These are phyloP conservation scores for Lactarius akahatsu DNA, from an alignment of 768 basidiomycete species.

Conservation along the genomic window DNA sequence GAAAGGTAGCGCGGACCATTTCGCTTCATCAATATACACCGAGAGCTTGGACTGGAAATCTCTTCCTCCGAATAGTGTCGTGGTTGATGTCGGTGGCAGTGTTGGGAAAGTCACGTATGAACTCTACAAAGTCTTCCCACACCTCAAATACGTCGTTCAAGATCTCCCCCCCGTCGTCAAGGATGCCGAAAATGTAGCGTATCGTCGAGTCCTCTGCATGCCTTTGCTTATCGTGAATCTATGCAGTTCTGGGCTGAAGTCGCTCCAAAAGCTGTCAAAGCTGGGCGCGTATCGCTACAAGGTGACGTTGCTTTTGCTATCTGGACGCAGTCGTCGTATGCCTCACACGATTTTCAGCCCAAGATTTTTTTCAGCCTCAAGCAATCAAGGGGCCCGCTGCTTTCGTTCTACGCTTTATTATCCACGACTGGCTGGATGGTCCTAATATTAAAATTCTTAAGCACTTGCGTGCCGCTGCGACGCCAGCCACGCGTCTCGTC, in stretches of 20 bases:
- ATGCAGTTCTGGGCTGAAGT: slow-evolving; percentile 15
- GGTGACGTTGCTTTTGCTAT: slow-evolving; percentile 1
- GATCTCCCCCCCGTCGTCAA: slow-evolving; percentile 29
- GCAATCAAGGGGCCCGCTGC: slow-evolving; percentile 30
- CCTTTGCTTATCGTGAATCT: not conserved
- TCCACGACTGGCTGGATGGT: slow-evolving; percentile 34
- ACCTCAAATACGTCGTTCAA: slow-evolving; percentile 41
- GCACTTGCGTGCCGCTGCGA: slow-evolving; percentile 30
- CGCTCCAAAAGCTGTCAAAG: slow-evolving; percentile 2
- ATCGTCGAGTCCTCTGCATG: not conserved
- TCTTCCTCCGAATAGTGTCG: slow-evolving; percentile 33
- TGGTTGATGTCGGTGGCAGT: slow-evolving; percentile 45
- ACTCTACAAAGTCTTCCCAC: slow-evolving; percentile 38
- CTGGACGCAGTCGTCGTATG: not conserved
- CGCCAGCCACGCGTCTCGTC: slow-evolving; percentile 29
- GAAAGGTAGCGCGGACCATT: slow-evolving; percentile 9
- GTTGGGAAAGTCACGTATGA: slow-evolving; percentile 40
- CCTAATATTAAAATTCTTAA: slow-evolving; percentile 27
- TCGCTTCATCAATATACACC: slow-evolving; percentile 4
- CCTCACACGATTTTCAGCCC: slow-evolving; percentile 9
- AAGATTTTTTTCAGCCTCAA: slow-evolving; percentile 28
- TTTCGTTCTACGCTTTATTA: slow-evolving; percentile 30
- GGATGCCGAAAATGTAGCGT: slow-evolving; percentile 9
- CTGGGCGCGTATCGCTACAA: slow-evolving; percentile 17
- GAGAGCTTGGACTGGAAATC: slow-evolving; percentile 38